Percentiles rank a stretch among this genome's conserved stretches.
These are phyloP conservation scores for Ceratobasidium sp. DNA, from an alignment of 1,284 basidiomycete species.

Conservation along the genomic window DNA sequence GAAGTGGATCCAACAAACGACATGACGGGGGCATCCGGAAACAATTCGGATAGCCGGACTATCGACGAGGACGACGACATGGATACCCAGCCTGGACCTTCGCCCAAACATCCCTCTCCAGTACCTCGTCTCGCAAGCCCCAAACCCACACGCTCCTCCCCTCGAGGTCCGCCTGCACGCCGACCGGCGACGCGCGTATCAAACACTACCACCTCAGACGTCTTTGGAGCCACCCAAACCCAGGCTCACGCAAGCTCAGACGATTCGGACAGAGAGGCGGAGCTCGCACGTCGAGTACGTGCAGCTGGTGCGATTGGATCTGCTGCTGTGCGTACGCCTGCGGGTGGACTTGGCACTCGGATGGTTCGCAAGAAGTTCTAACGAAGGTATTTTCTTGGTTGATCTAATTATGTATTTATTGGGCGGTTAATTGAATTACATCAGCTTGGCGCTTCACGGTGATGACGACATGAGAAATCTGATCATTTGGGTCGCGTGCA, in stretches of 20 bases:
- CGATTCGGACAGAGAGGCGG: constrained; percentile 37
- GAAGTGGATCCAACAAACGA: constrained; percentile 8
- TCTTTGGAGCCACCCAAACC: constrained; percentile 28
- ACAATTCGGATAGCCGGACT: constrained; percentile 27
- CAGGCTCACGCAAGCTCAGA: constrained; percentile 39
- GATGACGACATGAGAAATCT: constrained; percentile 5
- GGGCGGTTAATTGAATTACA: not conserved
- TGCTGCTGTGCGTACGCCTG: constrained; percentile 36
- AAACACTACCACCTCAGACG: constrained; percentile 8
- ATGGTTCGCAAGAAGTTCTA: constrained; percentile 38
- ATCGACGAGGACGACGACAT: constrained; percentile 34
- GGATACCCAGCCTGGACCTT: not conserved
- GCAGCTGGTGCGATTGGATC: constrained; percentile 36
- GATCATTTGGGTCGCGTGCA: not conserved
- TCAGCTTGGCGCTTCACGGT: not conserved
- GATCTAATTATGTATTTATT: not conserved
- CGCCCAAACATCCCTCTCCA: constrained; percentile 12
- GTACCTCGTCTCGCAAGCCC: not conserved
- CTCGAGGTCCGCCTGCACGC: not conserved
- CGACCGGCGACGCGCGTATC: not conserved
- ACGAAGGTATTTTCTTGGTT: constrained; percentile 5
- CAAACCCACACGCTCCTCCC: constrained; percentile 11
- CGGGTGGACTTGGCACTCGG: constrained; percentile 26
- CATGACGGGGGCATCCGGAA: not conserved
- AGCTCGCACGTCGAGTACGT: constrained; percentile 27